Base-by-base conservation (phyloP, 2,329 filamentous ascomycete species). In the Thelonectria rubi region DNA sequence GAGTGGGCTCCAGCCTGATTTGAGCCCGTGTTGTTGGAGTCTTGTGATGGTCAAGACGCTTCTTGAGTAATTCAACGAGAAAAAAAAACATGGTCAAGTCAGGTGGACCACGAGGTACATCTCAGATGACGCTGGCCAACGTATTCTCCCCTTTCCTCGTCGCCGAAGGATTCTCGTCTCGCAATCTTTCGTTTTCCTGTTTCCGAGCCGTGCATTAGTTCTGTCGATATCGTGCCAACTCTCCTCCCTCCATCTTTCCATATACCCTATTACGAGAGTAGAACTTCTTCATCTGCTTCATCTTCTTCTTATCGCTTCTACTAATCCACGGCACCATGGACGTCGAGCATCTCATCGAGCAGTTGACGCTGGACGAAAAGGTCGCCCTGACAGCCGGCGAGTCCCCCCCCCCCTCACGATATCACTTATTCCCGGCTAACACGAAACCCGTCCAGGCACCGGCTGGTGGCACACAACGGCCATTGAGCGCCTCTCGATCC, bases 381-480 rank as follows among this genome's bases (percentile, higher is more conserved):
- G 50, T 64, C 20, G 54, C 58, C 11, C 34, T 65, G 15, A 65
- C 61, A 24, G 58, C 61, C 14, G 64, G 62, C 62, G 52, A 43
- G 51, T 47, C 17, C 20, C 14, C 2, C 20, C 14, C 2, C 34
- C 20, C 30, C 12, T 34, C 42, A 15, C 14, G 14, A 8, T 4
- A 18, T 46, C 17, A 47, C 5, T 17, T 45, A 30, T 32, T 14
- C 14, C 37, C 20, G 37, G 32, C 58, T 49, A 47, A 57, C 26
- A 37, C 24, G 5, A 20, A 24, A 24, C 8, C 26, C n/a, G n/a
- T 14, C 14, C 24, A 66, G 64, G 64, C 7, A 60, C 57, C 26
- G 64, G 58, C 18, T 64, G 62, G 58, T 66, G 67, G 67, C 66
- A 69, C 10, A 69, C 67, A 18, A 49, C 60, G 32, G 5, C 62